phyloP scores from a whole-genome alignment of 192 early-diverging fungal genomes.

The Coemansia pectinata region DNA sequence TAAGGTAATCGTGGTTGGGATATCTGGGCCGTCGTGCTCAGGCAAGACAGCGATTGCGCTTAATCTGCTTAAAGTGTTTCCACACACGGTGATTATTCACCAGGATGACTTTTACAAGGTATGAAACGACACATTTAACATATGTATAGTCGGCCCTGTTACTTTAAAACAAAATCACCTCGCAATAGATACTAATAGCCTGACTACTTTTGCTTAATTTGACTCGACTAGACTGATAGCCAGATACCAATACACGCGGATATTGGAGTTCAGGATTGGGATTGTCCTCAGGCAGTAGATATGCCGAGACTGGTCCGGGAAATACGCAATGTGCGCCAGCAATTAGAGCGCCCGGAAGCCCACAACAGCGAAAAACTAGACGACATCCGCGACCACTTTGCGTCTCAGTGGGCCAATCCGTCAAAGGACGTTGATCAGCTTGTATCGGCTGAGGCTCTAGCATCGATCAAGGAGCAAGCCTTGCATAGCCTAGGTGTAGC shows the following conservation, averaged over 20 bases:
- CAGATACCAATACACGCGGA: constrained; percentile 65
- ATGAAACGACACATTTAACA: constrained; percentile 13
- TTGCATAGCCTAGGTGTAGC: constrained; percentile 10
- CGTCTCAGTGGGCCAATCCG: constrained; percentile 54
- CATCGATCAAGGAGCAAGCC: constrained; percentile 3
- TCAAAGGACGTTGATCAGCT: constrained; percentile 36
- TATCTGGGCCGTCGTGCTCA: constrained; percentile 66
- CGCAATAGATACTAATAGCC: background rate
- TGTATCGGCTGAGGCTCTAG: constrained; percentile 10
- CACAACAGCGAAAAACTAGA: background rate
- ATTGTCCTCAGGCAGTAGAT: constrained; percentile 74
- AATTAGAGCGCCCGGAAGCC: background rate
- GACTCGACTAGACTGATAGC: constrained; percentile 47
- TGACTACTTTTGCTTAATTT: background rate
- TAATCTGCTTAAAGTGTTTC: constrained; percentile 59
- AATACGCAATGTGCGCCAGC: constrained; percentile 9
- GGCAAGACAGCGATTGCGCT: constrained; percentile 72
- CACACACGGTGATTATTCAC: constrained; percentile 62
- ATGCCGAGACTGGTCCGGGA: constrained; percentile 33
- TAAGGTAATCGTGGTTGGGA: constrained; percentile 40
- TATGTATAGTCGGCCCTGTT: background rate
- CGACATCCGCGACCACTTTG: constrained; percentile 13
- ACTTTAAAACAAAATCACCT: background rate
- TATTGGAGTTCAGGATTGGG: constrained; percentile 71
- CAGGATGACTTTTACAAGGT: constrained; percentile 78